These are phyloP conservation scores for Phanerodontia chrysosporium DNA, from an alignment of 768 basidiomycete species.

Conservation along the genomic window DNA sequence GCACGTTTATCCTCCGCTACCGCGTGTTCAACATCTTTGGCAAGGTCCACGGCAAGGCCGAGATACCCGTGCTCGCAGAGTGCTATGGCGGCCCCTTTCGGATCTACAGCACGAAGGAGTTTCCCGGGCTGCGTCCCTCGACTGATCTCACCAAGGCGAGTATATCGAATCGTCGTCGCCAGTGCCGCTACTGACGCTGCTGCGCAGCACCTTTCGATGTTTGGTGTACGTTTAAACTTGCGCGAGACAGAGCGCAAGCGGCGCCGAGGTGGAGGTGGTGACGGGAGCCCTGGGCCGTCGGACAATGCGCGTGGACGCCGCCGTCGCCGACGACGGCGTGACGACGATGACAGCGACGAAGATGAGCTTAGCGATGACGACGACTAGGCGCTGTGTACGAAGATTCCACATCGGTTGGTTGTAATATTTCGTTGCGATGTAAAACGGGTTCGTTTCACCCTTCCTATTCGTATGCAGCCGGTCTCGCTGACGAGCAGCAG, in stretches of 20 bases:
- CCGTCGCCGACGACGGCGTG: slow-evolving; percentile 2
- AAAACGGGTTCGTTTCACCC: neutral
- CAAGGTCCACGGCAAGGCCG: slow-evolving; percentile 27
- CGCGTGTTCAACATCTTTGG: slow-evolving; percentile 61
- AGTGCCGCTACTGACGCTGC: neutral
- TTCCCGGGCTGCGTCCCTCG: slow-evolving; percentile 62
- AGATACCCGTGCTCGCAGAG: slow-evolving; percentile 54
- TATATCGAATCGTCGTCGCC: neutral
- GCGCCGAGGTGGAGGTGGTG: slow-evolving; percentile 27
- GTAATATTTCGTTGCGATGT: neutral
- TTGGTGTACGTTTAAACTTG: slow-evolving; percentile 56
- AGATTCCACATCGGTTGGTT: neutral
- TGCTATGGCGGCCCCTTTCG: slow-evolving; percentile 60
- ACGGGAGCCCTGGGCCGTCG: slow-evolving; percentile 19
- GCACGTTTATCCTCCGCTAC: slow-evolving; percentile 64
- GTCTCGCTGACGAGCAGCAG: neutral
- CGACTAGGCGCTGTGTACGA: neutral
- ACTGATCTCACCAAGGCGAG: slow-evolving; percentile 65
- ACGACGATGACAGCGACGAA: slow-evolving; percentile 4
- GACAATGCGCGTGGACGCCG: neutral
- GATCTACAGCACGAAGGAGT: slow-evolving; percentile 69
- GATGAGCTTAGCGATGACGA: slow-evolving; percentile 3
- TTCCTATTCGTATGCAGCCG: neutral
- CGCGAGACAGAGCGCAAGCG: slow-evolving; percentile 56
- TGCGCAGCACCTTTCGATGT: slow-evolving; percentile 45